phyloP scores from a whole-genome alignment of 805 yeast species.

The Candida golubevii region DNA sequence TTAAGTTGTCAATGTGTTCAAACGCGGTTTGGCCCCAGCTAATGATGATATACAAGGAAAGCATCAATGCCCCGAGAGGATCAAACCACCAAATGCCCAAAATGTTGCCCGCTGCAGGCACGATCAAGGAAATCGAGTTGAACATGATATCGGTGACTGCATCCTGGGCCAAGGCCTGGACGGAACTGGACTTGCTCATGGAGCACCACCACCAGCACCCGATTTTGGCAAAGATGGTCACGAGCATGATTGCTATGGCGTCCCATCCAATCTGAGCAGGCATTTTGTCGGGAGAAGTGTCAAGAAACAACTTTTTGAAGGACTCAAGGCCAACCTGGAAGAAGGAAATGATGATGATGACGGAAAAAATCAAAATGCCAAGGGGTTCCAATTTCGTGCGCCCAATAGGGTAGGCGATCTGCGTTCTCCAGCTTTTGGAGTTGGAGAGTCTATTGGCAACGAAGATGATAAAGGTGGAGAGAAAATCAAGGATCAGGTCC shows the following conservation, averaged over 20 bases:
- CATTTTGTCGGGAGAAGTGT: conserved; percentile 25
- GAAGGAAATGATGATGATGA: conserved; percentile 67
- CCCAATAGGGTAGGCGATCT: conserved; percentile 61
- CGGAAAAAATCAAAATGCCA: conserved; percentile 70
- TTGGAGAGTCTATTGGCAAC: conserved; percentile 50
- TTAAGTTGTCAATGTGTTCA: conserved; percentile 69
- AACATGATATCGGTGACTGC: conserved; percentile 75
- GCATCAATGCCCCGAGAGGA: conserved; percentile 63
- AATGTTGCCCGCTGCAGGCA: conserved; percentile 60
- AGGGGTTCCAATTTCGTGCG: conserved; percentile 70
- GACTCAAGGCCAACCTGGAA: conserved; percentile 70
- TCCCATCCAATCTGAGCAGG: conserved; percentile 46
- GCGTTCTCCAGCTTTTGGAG: conserved; percentile 43
- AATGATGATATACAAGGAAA: conserved; percentile 57
- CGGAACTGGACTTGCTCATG: conserved; percentile 56
- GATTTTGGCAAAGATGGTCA: conserved; percentile 58
- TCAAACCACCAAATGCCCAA: conserved; percentile 65
- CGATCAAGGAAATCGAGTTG: conserved; percentile 64
- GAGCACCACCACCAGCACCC: conserved; percentile 64
- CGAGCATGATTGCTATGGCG: conserved; percentile 56
- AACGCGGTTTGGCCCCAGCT: conserved; percentile 64
- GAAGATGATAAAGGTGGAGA: conserved; percentile 71
- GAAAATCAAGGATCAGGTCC: conserved; percentile 69
- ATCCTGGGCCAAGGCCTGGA: conserved; percentile 78
- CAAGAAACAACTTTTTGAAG: conserved; percentile 41